Evolutionary conservation across 2,329 filamentous ascomycete genomes (phyloP).

Genomic region (Neopestalotiopsis rosae): DNA sequence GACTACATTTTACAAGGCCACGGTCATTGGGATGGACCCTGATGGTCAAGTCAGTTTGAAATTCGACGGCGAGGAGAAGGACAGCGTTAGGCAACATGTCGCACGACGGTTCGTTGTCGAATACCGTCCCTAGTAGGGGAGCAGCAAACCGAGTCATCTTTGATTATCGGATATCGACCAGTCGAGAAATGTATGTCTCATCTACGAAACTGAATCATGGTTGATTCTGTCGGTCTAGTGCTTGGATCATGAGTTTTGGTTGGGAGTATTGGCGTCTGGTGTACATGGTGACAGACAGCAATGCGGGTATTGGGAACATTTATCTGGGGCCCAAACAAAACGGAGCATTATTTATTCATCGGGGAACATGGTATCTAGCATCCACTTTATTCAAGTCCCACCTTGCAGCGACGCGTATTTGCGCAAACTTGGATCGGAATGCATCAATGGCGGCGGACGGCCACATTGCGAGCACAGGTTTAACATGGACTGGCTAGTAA

Average conservation of each 20-base stretch:
- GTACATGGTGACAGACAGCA: neutral
- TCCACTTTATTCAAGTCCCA: neutral
- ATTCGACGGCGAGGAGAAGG: constrained; percentile 81
- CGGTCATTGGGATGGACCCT: constrained; percentile 73
- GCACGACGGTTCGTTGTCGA: constrained; percentile 80
- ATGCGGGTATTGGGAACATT: neutral
- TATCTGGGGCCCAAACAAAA: neutral
- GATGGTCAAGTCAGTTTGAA: constrained; percentile 66
- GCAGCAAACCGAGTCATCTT: neutral
- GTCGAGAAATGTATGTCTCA: neutral
- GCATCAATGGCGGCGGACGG: too few species aligned
- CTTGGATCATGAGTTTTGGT: neutral
- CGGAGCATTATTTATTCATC: neutral
- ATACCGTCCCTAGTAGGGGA: constrained; percentile 50
- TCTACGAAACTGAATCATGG: neutral
- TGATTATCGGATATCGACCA: neutral
- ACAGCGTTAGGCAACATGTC: constrained; percentile 75
- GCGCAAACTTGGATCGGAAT: too few species aligned
- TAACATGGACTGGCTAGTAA: too few species aligned
- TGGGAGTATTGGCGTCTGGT: neutral
- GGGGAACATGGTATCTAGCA: neutral
- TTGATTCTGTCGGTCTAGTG: neutral
- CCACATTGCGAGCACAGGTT: too few species aligned
- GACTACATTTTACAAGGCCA: constrained; percentile 84
- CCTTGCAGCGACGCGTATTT: too few species aligned